phyloP scores from a whole-genome alignment of 495 filamentous ascomycete species.

The Neurospora cerealis region DNA sequence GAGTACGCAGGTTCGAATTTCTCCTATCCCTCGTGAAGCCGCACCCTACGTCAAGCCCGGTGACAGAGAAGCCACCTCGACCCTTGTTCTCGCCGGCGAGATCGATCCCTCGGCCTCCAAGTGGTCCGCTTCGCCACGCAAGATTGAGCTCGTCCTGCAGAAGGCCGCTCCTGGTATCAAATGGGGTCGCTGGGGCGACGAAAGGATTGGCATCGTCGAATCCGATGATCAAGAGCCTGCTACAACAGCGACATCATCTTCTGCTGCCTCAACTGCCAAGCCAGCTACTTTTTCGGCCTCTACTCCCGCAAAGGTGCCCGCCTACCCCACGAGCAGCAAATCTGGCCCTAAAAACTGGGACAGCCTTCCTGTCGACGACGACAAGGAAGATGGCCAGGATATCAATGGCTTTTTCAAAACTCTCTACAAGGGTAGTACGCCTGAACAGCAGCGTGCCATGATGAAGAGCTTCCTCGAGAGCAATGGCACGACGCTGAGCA shows the following conservation, averaged over 20 bases:
- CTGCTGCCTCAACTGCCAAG: neutral
- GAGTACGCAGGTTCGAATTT: conserved; percentile 13
- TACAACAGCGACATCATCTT: neutral
- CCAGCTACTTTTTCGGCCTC: neutral
- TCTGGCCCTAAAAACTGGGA: conserved; percentile 89
- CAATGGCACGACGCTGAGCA: conserved; percentile 86
- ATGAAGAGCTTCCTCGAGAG: conserved; percentile 95
- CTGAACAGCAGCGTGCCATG: conserved; percentile 84
- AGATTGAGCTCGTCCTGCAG: conserved; percentile 70
- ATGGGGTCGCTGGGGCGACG: conserved; percentile 48
- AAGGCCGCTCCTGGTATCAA: conserved; percentile 62
- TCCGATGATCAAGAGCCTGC: neutral
- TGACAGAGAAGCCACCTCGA: conserved; percentile 35
- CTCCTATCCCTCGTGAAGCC: conserved; percentile 15
- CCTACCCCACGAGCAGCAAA: conserved; percentile 84
- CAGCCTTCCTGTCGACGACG: conserved; percentile 46
- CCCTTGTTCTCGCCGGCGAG: conserved; percentile 55
- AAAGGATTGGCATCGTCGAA: conserved; percentile 11
- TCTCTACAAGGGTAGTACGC: conserved; percentile 68
- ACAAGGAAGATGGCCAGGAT: conserved; percentile 55
- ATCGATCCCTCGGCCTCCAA: conserved; percentile 53
- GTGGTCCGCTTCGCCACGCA: conserved; percentile 60
- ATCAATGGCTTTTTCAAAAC: conserved; percentile 86
- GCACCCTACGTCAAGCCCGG: conserved; percentile 17
- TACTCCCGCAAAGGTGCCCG: conserved; percentile 29